Evolutionary conservation across 306 rosid genomes (phyloP), one percentile per base, ranked within the genome.

Genomic region (Ormosia semicastrata): DNA sequence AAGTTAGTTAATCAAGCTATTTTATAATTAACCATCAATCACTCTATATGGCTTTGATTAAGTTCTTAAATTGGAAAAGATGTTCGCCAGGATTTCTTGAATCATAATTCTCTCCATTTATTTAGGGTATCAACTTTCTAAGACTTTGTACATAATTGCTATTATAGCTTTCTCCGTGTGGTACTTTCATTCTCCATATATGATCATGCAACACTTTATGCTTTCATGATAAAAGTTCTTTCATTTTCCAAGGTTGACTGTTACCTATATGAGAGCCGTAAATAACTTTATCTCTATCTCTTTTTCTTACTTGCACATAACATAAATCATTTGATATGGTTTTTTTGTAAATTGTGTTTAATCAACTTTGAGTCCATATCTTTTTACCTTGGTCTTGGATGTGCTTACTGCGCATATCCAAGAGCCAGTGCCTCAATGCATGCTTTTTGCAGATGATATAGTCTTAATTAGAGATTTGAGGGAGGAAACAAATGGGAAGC

Each of bases 291-390:
- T 71, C 49, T 65, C 18, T 60, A 5, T 24, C 24, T 24, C 24
- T 24, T 49, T 64, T 49, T 8, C 10, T 71, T 8, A 17, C 64
- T 29, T 29, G 43, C 14, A 32, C 32, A 14, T 54, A 54, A 41
- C 36, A 41, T 58, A 80, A 65, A 46, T 15, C 24, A 34, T 54
- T 74, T 66, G 63, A 66, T 57, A 40, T 18, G 58, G 66, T 52
- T 81, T 64, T n/a, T 63, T 60, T 39, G 40, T 52, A 41, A 66
- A 63, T 63, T 81, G n/a, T 64, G 54, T 56, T 66, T 44, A 75
- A 54, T 66, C 71, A 75, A 67, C 70, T 54, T 34, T n/a, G n/a
- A n/a, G n/a, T n/a, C n/a, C n/a, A n/a, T n/a, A n/a, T n/a, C n/a
- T n/a, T n/a, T n/a, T n/a, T n/a, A n/a, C n/a, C n/a, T n/a, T n/a